Conservation (phyloP, 331 rosid genomes). For the Arachis monticola region DNA sequence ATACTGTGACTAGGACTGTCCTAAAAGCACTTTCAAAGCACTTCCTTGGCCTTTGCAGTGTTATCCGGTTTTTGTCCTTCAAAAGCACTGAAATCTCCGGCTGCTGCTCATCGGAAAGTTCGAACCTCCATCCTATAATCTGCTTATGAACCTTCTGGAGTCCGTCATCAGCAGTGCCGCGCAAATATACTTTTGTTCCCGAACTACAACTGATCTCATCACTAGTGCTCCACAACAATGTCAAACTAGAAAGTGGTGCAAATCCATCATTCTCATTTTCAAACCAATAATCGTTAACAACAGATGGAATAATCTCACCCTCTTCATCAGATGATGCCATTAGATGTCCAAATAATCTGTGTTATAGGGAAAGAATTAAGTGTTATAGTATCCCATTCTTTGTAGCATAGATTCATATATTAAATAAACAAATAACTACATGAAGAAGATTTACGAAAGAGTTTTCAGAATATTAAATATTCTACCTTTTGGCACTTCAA, state of each 20-base stretch:
- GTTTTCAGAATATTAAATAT: no score
- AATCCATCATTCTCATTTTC: constrained; percentile 43
- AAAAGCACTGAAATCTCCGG: constrained; percentile 64
- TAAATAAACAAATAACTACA: no score
- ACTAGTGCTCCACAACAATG: constrained; percentile 49
- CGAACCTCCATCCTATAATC: constrained; percentile 65
- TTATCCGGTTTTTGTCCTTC: constrained; percentile 58
- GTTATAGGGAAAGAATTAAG: constrained; percentile 5
- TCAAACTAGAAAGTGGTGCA: constrained; percentile 53
- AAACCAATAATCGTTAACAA: constrained; percentile 52
- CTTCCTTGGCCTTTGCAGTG: constrained; percentile 59
- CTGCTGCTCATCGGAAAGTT: constrained; percentile 42
- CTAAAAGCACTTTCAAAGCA: constrained; percentile 50
- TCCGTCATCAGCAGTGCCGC: constrained; percentile 51
- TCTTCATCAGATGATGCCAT: constrained; percentile 76
- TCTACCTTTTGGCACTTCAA: no score
- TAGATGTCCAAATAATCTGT: constrained; percentile 37
- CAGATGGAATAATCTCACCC: constrained; percentile 56
- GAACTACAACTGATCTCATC: constrained; percentile 32
- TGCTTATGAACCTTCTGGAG: constrained; percentile 50
- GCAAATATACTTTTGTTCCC: constrained; percentile 42
- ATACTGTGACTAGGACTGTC: constrained; percentile 55
- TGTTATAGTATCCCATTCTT: constrained; percentile 1
- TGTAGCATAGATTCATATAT: no score
- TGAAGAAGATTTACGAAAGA: no score